Conservation (phyloP, 768 basidiomycete genomes). For the Cystobasidium ongulense region DNA sequence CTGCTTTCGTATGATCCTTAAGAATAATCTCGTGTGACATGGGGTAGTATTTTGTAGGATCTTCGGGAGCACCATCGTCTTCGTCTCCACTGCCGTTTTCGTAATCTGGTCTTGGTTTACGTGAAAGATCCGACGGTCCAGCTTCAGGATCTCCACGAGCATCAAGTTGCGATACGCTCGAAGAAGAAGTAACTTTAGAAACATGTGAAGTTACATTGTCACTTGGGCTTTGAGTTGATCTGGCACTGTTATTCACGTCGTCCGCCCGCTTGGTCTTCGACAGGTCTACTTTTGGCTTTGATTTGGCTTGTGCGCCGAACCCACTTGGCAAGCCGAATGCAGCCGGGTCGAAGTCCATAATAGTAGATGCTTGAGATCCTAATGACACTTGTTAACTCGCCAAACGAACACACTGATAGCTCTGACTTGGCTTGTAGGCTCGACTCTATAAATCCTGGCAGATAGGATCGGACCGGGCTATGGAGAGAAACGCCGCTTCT, state of each 20-base stretch:
- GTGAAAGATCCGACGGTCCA: background rate
- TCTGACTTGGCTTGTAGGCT: background rate
- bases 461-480: too few species aligned
- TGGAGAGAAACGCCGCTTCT: too few species aligned
- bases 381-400: too few species aligned
- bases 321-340: slow-evolving; percentile 16
- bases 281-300: slow-evolving; percentile 9
- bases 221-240: background rate
- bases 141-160: background rate
- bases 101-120: background rate
- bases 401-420: too few species aligned
- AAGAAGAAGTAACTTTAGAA: too few species aligned
- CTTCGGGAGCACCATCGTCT: slow-evolving; percentile 33
- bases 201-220: background rate
- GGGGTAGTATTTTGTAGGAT: slow-evolving; percentile 48
- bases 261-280: slow-evolving; percentile 6
- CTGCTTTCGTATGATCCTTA: slow-evolving; percentile 92
- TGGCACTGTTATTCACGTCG: background rate
- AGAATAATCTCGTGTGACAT: slow-evolving; percentile 80
- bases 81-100: background rate
- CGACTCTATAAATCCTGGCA: too few species aligned
- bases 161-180: background rate
- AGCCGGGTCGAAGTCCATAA: slow-evolving; percentile 23
- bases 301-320: slow-evolving; percentile 18
- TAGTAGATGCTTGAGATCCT: background rate